These are phyloP conservation scores for Pythium dissimile DNA, from an alignment of 352 stramenopile species.

Conservation along the genomic window DNA sequence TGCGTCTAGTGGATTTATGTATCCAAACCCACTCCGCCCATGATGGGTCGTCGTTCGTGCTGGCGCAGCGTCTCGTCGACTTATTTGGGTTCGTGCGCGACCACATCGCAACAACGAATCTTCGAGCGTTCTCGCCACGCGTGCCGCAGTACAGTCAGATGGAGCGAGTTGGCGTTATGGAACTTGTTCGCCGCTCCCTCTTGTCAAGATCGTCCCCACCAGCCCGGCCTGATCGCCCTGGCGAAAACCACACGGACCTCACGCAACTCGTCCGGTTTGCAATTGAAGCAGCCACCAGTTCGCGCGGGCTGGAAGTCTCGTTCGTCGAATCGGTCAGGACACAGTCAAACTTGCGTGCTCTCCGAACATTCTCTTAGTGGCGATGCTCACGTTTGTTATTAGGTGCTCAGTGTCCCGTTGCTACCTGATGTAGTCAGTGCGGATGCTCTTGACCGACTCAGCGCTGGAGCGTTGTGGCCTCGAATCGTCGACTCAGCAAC, in stretches of 20 bases:
- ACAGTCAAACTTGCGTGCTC: neutral
- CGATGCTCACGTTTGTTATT: neutral
- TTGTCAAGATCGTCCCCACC: neutral
- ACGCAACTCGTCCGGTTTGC: constrained; percentile 4
- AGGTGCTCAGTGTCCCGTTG: constrained; percentile 12
- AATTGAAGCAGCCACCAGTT: neutral
- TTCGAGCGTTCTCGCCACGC: constrained; percentile 10
- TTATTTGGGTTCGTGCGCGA: constrained; percentile 13
- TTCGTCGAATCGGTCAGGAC: constrained; percentile 2
- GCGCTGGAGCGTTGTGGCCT: constrained; percentile 25
- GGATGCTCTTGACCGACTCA: constrained; percentile 24
- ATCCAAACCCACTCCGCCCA: constrained; percentile 25
- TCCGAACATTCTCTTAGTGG: neutral
- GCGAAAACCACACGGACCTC: neutral
- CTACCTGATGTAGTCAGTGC: constrained; percentile 16
- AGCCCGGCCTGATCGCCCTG: neutral
- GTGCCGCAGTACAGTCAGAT: constrained; percentile 16
- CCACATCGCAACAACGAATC: constrained; percentile 19
- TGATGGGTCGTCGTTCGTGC: constrained; percentile 13
- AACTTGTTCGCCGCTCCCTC: constrained; percentile 1
- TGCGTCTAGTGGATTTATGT: constrained; percentile 42
- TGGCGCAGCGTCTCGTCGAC: constrained; percentile 23
- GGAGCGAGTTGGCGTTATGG: neutral
- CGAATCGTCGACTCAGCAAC: constrained; percentile 19
- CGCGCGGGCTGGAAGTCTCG: neutral